Conservation (phyloP, 805 yeast species). For the Kodamaea fukazawae region DNA sequence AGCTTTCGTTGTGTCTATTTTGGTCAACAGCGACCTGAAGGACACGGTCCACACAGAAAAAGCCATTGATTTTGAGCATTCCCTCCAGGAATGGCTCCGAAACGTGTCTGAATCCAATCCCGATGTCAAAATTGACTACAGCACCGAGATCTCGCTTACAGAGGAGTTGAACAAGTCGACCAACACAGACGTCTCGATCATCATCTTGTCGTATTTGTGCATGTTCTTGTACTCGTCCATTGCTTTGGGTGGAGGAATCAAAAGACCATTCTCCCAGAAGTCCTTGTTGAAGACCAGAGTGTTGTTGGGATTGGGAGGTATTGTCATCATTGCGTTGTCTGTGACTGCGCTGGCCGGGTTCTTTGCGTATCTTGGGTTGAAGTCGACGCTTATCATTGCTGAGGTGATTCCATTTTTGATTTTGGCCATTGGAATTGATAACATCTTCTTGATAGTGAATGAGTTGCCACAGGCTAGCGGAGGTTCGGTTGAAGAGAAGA, state of each 20-base stretch:
- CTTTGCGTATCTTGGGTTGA: slow-evolving; percentile 71
- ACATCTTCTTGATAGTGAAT: slow-evolving; percentile 81
- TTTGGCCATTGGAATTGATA: slow-evolving; percentile 94
- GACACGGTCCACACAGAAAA: slow-evolving; percentile 37
- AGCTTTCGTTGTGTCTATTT: slow-evolving; percentile 75
- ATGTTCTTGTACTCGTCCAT: slow-evolving; percentile 89
- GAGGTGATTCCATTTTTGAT: slow-evolving; percentile 94
- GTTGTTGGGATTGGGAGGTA: slow-evolving; percentile 80
- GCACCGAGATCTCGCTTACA: slow-evolving; percentile 79
- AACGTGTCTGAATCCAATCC: slow-evolving; percentile 2
- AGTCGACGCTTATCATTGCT: slow-evolving; percentile 88
- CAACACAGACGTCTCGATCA: slow-evolving; percentile 70
- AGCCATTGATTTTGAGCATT: slow-evolving; percentile 67
- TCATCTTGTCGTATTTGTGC: slow-evolving; percentile 69
- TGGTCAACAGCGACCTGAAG: slow-evolving; percentile 53
- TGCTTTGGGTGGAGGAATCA: slow-evolving; percentile 57
- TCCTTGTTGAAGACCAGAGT: slow-evolving; percentile 56
- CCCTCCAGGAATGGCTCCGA: slow-evolving; percentile 45
- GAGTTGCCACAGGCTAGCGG: slow-evolving; percentile 58
- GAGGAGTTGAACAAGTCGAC: slow-evolving; percentile 81
- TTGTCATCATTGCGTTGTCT: slow-evolving; percentile 74
- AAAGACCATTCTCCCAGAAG: slow-evolving; percentile 20
- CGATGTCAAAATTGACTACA: slow-evolving; percentile 67
- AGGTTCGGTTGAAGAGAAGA: slow-evolving; percentile 52
- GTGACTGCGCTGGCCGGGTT: slow-evolving; percentile 82